A percentile compares a stretch with the other conserved stretches of the same genome.
Evolutionary conservation across 1,139 yeast species (phyloP).

Genomic region (Nakaseomyces nivariensis): DNA sequence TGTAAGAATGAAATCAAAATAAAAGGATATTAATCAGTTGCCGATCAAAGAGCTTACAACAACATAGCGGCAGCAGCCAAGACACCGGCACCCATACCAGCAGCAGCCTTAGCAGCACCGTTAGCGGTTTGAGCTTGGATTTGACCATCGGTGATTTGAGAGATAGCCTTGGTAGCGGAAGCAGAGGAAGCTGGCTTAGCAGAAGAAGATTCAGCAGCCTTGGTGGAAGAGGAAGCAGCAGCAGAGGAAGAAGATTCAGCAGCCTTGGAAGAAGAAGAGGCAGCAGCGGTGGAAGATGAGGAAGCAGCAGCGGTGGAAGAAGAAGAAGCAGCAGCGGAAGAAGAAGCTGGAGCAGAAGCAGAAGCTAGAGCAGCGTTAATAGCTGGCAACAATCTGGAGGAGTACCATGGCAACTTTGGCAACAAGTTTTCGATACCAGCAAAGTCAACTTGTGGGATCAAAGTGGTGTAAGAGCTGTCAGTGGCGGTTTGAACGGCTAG

Average conservation of each 20-base stretch:
- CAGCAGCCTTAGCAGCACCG: conserved; percentile 6
- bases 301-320: conserved; percentile 5
- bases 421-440: conserved; percentile 30
- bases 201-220: conserved; percentile 6
- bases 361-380: conserved; percentile 10
- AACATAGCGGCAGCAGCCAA: conserved; percentile 6
- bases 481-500: conserved; percentile 10
- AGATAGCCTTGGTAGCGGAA: conserved; percentile 31
- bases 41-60: conserved; percentile 1
- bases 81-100: conserved; percentile 7
- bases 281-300: neutral
- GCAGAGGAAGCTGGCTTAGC: conserved; percentile 1
- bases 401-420: conserved; percentile 38
- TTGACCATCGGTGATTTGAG: conserved; percentile 56
- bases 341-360: conserved; percentile 1
- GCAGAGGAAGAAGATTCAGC: neutral
- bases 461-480: conserved; percentile 27
- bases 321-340: conserved; percentile 10
- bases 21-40: neutral
- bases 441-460: conserved; percentile 24
- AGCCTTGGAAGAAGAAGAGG: neutral
- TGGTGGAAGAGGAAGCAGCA: neutral
- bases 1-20: neutral
- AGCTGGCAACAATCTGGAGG: conserved; percentile 30
- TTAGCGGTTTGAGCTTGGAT: conserved; percentile 36